Evolutionary conservation across 257 asterid genomes (phyloP).

Genomic region (Oldenlandia corymbosa): DNA sequence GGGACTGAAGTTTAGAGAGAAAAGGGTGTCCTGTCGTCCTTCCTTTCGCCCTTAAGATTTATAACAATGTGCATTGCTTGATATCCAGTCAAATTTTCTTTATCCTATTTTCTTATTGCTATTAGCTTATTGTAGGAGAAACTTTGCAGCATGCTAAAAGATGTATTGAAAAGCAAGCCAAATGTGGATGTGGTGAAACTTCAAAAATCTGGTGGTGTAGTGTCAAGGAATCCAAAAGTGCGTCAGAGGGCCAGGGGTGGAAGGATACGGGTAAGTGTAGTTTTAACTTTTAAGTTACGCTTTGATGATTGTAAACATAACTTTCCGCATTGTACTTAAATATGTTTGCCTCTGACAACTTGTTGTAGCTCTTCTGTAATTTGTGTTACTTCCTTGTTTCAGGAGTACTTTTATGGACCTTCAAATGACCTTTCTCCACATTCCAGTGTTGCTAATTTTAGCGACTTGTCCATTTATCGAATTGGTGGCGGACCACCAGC

Average conservation of each 20-base stretch:
- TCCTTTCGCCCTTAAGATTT: neutral
- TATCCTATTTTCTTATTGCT: neutral
- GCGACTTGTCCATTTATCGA: conserved; percentile 68
- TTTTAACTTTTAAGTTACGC: conserved; percentile 3
- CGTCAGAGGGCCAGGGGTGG: conserved; percentile 79
- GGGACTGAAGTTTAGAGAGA: neutral
- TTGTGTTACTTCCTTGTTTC: conserved; percentile 21
- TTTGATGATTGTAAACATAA: neutral
- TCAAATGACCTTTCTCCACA: conserved; percentile 95
- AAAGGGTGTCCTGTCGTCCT: neutral
- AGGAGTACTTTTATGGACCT: conserved; percentile 94
- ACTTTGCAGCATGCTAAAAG: conserved; percentile 97
- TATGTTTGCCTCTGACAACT: neutral
- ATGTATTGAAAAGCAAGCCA: conserved; percentile 63
- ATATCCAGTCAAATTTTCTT: neutral
- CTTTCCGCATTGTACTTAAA: neutral
- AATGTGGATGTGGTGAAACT: conserved; percentile 96
- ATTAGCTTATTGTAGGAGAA: conserved; percentile 55
- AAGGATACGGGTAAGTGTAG: conserved; percentile 70
- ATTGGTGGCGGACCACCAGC: conserved; percentile 97
- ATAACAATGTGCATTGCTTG: neutral
- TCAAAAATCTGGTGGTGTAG: conserved; percentile 97
- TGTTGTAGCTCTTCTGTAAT: neutral
- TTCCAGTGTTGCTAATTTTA: conserved; percentile 66
- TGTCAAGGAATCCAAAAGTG: conserved; percentile 87